Percentiles rank a stretch among this genome's conserved stretches.
Conservation (phyloP, 768 basidiomycete species). For the Kwoniella botswanensis region DNA sequence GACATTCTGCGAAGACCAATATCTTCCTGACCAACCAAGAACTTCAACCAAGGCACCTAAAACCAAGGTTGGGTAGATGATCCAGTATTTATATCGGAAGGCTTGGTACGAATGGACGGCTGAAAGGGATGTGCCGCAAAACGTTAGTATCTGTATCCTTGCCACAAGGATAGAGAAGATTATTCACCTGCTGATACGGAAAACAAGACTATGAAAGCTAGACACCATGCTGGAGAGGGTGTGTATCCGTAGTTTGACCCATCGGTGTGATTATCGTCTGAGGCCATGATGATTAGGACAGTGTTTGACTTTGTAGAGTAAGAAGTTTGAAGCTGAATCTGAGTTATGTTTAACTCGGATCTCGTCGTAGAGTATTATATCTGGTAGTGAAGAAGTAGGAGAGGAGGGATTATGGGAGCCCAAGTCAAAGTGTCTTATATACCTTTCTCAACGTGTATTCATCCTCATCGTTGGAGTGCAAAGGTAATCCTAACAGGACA, state of each 20-base stretch:
- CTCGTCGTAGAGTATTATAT: too few relatives aligned
- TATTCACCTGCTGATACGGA: slow-evolving; percentile 40
- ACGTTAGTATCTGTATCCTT: neutral
- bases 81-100: slow-evolving; percentile 50
- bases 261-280: slow-evolving; percentile 23
- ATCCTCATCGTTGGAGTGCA: neutral
- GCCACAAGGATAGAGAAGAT: neutral
- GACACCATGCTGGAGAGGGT: slow-evolving; percentile 40
- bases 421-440: neutral
- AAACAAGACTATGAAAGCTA: slow-evolving; percentile 55
- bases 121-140: neutral
- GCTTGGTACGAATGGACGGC: slow-evolving; percentile 32
- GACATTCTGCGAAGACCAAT: slow-evolving; percentile 49
- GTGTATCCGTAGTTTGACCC: slow-evolving; percentile 48
- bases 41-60: slow-evolving; percentile 49
- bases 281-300: slow-evolving; percentile 12
- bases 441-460: neutral
- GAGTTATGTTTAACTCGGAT: too few relatives aligned
- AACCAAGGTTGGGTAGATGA: slow-evolving; percentile 52
- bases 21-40: slow-evolving; percentile 51
- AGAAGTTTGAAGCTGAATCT: slow-evolving; percentile 65
- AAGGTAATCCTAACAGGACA: too few relatives aligned
- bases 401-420: neutral
- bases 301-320: slow-evolving; percentile 67
- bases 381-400: too few relatives aligned